Evolutionary conservation across 805 yeast genomes (phyloP).

Genomic region (Pichia gijzeniarum): DNA sequence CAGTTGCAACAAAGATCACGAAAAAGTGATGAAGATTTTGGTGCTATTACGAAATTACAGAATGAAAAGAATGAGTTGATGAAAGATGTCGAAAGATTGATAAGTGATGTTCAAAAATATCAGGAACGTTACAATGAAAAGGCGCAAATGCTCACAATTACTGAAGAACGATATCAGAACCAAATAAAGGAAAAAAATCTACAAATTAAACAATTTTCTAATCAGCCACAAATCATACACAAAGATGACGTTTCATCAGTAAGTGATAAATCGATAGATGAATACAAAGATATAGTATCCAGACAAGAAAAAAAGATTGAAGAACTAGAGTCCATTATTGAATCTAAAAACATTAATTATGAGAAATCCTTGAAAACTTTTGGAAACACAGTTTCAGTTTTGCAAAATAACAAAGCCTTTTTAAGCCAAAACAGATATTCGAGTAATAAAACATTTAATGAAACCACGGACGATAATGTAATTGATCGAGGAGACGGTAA

Average conservation of each 20-base stretch:
- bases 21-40: not conserved
- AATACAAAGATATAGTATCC: slow-evolving; percentile 6
- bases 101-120: slow-evolving; percentile 4
- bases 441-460: not conserved
- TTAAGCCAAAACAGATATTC: slow-evolving; percentile 8
- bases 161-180: not conserved
- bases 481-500: slow-evolving; percentile 8
- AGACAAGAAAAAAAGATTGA: slow-evolving; percentile 10
- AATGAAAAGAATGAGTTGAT: slow-evolving; percentile 3
- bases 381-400: slow-evolving; percentile 18
- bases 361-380: slow-evolving; percentile 16
- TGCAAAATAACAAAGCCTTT: slow-evolving; percentile 19
- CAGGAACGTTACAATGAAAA: slow-evolving; percentile 7
- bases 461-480: not conserved
- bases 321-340: slow-evolving; percentile 16
- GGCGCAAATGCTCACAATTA: not conserved
- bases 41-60: not conserved
- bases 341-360: slow-evolving; percentile 13
- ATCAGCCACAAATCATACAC: not conserved
- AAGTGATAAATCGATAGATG: not conserved
- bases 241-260: not conserved
- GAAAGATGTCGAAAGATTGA: slow-evolving; percentile 6
- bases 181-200: not conserved
- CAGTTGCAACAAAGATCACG: slow-evolving; percentile 1
- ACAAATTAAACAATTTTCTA: not conserved